Percentiles rank a stretch among this genome's conserved stretches.
Conservation (phyloP, 177 flowering plant species). For the Vitis hybrid region DNA sequence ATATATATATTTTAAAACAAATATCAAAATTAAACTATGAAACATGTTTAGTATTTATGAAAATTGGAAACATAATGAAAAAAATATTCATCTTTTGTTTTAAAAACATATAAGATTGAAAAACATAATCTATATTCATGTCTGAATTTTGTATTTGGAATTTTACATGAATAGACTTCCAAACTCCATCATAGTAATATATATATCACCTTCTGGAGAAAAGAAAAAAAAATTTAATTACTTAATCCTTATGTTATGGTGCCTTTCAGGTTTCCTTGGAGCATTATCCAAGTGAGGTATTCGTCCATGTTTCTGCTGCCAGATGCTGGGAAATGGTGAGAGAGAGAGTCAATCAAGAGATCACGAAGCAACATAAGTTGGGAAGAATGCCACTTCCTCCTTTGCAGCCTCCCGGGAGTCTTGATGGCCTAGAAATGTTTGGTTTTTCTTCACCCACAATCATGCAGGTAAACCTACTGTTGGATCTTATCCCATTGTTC, state of each 20-base stretch:
- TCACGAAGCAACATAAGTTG: constrained; percentile 59
- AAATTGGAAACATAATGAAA: too few relatives aligned
- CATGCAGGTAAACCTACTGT: constrained; percentile 58
- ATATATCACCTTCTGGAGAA: background rate
- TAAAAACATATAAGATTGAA: too few relatives aligned
- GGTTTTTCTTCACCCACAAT: constrained; percentile 84
- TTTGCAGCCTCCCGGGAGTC: constrained; percentile 88
- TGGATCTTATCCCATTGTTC: too few relatives aligned
- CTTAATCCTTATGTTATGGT: background rate
- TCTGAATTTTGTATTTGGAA: background rate
- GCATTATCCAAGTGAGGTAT: constrained; percentile 67
- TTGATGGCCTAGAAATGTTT: constrained; percentile 96
- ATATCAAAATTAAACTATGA: too few relatives aligned
- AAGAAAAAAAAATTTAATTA: background rate
- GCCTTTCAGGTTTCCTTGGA: constrained; percentile 78
- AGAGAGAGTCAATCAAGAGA: constrained; percentile 87
- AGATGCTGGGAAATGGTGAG: constrained; percentile 98
- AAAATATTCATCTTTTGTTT: too few relatives aligned
- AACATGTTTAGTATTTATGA: too few relatives aligned
- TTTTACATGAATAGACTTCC: background rate
- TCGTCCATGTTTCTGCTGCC: constrained; percentile 61
- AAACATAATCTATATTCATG: too few relatives aligned
- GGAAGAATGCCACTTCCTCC: constrained; percentile 74
- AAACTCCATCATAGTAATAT: too few relatives aligned
- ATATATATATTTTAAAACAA: too few relatives aligned